phyloP scores from a whole-genome alignment of 2,329 filamentous ascomycete species.

The Colletotrichum spaethianum region DNA sequence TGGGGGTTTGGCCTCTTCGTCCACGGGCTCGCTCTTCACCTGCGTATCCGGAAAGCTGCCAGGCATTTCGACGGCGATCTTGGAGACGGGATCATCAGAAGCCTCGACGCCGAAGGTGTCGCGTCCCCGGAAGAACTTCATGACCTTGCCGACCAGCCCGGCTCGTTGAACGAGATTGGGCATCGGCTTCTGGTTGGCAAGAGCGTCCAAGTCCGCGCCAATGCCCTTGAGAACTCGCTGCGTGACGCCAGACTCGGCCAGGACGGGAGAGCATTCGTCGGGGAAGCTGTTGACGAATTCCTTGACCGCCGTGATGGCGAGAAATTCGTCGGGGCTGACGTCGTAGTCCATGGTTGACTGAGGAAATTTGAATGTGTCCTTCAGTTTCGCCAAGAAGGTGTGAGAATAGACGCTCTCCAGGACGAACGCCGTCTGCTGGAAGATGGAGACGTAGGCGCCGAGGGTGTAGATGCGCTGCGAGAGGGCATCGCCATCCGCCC shows the following conservation, averaged over 20 bases:
- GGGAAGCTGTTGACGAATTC: slow-evolving; percentile 29
- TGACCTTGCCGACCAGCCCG: slow-evolving; percentile 36
- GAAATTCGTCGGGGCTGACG: slow-evolving; percentile 22
- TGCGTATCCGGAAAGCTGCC: slow-evolving; percentile 33
- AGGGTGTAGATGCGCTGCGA: slow-evolving; percentile 8
- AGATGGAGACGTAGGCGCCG: not conserved
- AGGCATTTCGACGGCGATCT: slow-evolving; percentile 21
- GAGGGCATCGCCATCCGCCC: slow-evolving; percentile 7
- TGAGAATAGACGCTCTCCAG: slow-evolving; percentile 38
- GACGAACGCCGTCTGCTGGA: slow-evolving; percentile 26
- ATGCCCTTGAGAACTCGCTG: slow-evolving; percentile 26
- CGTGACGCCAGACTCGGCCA: slow-evolving; percentile 25
- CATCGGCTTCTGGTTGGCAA: slow-evolving; percentile 27
- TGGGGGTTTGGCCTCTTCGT: not conserved
- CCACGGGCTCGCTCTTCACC: not conserved
- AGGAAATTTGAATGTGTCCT: slow-evolving; percentile 16
- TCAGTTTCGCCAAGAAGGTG: slow-evolving; percentile 27
- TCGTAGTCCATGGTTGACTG: slow-evolving; percentile 31
- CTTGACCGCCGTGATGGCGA: slow-evolving; percentile 14
- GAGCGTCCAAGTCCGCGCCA: slow-evolving; percentile 29
- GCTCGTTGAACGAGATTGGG: slow-evolving; percentile 33
- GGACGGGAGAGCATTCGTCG: slow-evolving; percentile 9
- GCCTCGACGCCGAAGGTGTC: slow-evolving; percentile 32
- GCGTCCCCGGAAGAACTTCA: slow-evolving; percentile 31
- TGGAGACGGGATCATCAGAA: not conserved